Conservation (phyloP, 441 rosid species). For the Gossypium schwendimanii region DNA sequence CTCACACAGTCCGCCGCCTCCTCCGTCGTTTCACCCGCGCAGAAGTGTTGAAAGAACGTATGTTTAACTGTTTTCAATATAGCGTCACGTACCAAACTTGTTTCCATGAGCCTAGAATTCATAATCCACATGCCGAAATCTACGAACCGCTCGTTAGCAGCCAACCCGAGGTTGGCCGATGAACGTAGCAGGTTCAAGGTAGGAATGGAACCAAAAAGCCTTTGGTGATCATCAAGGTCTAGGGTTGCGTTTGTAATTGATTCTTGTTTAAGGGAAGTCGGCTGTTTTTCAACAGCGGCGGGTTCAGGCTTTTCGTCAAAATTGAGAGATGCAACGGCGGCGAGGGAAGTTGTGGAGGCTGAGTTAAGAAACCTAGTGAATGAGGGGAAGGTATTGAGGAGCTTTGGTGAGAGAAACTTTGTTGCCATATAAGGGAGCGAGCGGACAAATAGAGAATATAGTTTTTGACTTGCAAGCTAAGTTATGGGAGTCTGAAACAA, state of each 20-base stretch:
- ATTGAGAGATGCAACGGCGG: conserved; percentile 31
- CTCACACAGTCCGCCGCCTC: conserved; percentile 34
- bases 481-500: not conserved
- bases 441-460: not conserved
- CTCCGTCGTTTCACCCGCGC: conserved; percentile 51
- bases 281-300: conserved; percentile 16
- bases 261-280: not conserved
- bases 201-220: conserved; percentile 43
- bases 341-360: conserved; percentile 31
- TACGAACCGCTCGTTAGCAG: conserved; percentile 49
- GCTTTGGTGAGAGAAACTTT: conserved; percentile 33
- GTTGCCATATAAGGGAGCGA: conserved; percentile 34
- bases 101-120: conserved; percentile 54
- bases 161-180: conserved; percentile 42
- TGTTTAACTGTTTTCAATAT: conserved; percentile 31
- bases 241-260: conserved; percentile 13
- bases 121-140: conserved; percentile 65
- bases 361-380: conserved; percentile 24
- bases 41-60: conserved; percentile 71
- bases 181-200: conserved; percentile 47
- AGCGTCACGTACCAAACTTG: conserved; percentile 25
- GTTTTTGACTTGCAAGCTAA: not conserved
- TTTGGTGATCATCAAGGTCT: conserved; percentile 42
- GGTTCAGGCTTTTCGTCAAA: conserved; percentile 20
- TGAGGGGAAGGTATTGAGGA: conserved; percentile 20